A percentile compares a stretch with the other conserved stretches of the same genome.
Conservation (phyloP, 208 protist genomes). For the Leishmania guyanensis region DNA sequence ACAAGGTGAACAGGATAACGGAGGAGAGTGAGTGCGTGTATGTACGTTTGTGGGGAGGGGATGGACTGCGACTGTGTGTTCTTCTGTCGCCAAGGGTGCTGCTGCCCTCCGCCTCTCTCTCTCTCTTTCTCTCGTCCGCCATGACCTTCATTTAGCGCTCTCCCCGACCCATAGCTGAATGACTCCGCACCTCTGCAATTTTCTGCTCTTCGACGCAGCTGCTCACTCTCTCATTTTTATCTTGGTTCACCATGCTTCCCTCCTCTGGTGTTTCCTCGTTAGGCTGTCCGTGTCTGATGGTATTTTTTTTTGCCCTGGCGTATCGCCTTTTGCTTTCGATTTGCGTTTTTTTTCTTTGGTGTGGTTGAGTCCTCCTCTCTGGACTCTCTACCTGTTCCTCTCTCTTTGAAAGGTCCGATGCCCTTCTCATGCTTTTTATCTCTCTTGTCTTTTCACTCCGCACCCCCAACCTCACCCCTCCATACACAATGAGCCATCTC, state of each 20-base stretch:
- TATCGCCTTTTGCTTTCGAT: not conserved
- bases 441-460: no score
- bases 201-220: not conserved
- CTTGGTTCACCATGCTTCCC: not conserved
- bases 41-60: not conserved
- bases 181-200: not conserved
- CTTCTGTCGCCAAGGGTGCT: not conserved
- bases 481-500: not conserved
- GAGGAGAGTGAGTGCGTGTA: not conserved
- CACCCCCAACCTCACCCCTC: no score
- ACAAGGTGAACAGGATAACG: not conserved
- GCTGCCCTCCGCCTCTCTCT: not conserved
- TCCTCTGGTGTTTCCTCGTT: not conserved
- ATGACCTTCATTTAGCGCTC: not conserved
- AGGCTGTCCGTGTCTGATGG: not conserved
- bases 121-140: not conserved
- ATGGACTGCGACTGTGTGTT: not conserved
- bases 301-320: not conserved
- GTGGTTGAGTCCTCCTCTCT: not conserved
- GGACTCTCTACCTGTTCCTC: not conserved
- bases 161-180: not conserved
- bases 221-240: not conserved
- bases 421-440: not conserved
- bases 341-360: not conserved
- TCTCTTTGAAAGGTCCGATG: not conserved